These are phyloP conservation scores for Arthrobotrys iridis DNA, from an alignment of 2,329 filamentous ascomycete genomes.

Conservation along the genomic window DNA sequence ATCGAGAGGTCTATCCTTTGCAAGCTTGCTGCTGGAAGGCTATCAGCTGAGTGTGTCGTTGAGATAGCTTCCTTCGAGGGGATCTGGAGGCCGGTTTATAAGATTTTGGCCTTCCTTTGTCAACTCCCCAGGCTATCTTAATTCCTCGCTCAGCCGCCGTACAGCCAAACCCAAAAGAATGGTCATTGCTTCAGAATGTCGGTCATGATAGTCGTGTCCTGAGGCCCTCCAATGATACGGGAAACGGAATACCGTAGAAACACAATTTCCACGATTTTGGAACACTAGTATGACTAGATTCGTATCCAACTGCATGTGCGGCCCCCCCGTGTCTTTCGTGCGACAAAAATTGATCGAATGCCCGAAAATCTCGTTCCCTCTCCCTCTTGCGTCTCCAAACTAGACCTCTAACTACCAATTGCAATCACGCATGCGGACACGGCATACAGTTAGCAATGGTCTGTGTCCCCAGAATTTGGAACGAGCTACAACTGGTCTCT, in stretches of 20 bases:
- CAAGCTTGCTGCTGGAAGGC: no score
- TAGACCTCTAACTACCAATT: neutral
- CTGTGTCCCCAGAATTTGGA: neutral
- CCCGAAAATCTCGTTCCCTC: neutral
- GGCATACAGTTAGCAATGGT: neutral
- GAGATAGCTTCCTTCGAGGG: neutral
- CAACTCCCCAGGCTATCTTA: neutral
- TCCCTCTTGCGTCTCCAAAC: neutral
- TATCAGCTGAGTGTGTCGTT: no score
- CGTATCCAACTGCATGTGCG: conserved; percentile 15
- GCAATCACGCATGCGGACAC: neutral
- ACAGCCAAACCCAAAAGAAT: neutral
- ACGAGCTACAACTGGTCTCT: neutral
- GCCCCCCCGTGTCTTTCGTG: neutral
- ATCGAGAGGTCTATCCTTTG: no score
- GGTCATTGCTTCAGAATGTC: neutral
- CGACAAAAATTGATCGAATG: neutral
- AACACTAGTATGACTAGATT: neutral
- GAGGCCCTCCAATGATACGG: neutral
- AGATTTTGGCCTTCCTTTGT: neutral
- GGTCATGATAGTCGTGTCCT: neutral
- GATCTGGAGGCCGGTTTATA: neutral
- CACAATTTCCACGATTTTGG: neutral
- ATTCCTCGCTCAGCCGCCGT: neutral
- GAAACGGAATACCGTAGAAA: neutral